Evolutionary conservation across 805 yeast genomes (phyloP), one percentile per base, ranked within the genome.

Genomic region (Candida fluviatilis): DNA sequence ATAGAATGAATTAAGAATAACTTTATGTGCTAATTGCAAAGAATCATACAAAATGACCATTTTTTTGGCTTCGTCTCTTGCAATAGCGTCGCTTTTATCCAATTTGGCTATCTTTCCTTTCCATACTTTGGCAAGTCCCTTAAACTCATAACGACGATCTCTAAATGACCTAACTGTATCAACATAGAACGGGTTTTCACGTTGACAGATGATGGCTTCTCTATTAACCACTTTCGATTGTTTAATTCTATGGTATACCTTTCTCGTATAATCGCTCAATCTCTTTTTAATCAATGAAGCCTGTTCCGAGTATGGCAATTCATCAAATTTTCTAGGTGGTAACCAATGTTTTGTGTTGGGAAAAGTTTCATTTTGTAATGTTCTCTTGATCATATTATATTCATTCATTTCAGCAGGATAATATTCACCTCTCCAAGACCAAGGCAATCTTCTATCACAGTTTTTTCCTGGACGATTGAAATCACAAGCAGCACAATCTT

Each of bases 391-490:
- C 95, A 89, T 84, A 41, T 81, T 76, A 57, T 93, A 91, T 53
- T 93, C 99, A 53, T 84, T 89, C 76, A 79, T 80, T 56, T 86
- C 82, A 0, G 97, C 88, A 0, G 99, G 98, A 47, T 72, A 84
- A 52, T 72, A 95, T 51, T 93, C 99, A 37, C 98, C 99, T 68
- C 99, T 80, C 98, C 99, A 93, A 5, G 95, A 75, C 99, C 99
- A 93, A 0, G 90, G 85, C 39, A 93, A 63, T 39, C 91, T 69
- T 54, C 99, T 71, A 51, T 91, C 99, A 67, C 99, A 93, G 8
- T 73, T 75, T 54, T 93, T 93, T 4, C 95, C 97, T 0, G 97
- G 98, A 40, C 96, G 70, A 57, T 93, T 93, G 64, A 89, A 95
- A 51, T 93, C 99, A 67, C 99, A 95, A 30, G 95, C 80, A 0